These are phyloP conservation scores for Trapa bicornis DNA, from an alignment of 345 rosid species.

Conservation along the genomic window DNA sequence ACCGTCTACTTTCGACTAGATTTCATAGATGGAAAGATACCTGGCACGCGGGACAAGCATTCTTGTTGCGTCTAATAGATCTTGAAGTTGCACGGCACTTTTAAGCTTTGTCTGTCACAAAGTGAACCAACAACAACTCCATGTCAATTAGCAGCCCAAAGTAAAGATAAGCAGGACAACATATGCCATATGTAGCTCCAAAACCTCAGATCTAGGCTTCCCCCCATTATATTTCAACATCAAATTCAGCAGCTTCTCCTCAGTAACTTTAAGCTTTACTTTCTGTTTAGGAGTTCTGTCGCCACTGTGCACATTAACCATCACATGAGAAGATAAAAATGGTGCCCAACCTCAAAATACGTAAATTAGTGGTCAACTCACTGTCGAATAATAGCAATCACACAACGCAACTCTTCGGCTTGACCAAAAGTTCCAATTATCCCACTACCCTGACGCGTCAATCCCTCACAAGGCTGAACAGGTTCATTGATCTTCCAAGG, in stretches of 20 bases:
- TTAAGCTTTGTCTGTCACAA: slow-evolving; percentile 84
- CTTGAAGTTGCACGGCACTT: slow-evolving; percentile 95
- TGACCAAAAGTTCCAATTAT: slow-evolving; percentile 86
- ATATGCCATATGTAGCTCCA: slow-evolving; percentile 4
- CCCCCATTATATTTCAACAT: slow-evolving; percentile 98
- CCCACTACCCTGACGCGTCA: slow-evolving; percentile 97
- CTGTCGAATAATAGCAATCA: slow-evolving; percentile 93
- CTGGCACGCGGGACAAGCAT: slow-evolving; percentile 87
- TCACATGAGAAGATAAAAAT: slow-evolving; percentile 7
- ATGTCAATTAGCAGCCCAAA: not conserved
- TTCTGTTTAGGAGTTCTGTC: slow-evolving; percentile 99
- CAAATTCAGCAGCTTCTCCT: slow-evolving; percentile 85
- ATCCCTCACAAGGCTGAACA: slow-evolving; percentile 65
- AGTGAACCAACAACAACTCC: slow-evolving; percentile 6
- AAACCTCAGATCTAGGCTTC: slow-evolving; percentile 81
- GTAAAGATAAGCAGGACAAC: not conserved
- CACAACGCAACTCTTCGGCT: slow-evolving; percentile 96
- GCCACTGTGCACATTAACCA: slow-evolving; percentile 45
- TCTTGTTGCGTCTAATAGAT: slow-evolving; percentile 94
- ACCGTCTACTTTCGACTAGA: not conserved
- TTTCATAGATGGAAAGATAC: slow-evolving; percentile 21
- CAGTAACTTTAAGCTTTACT: slow-evolving; percentile 95
- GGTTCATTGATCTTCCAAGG: slow-evolving; percentile 95
- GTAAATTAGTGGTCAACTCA: slow-evolving; percentile 25
- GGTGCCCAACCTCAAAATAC: not conserved